Percentiles rank a stretch among this genome's conserved stretches.
Conservation (phyloP, 2,329 filamentous ascomycete genomes). For the Epichloe glyceriae region DNA sequence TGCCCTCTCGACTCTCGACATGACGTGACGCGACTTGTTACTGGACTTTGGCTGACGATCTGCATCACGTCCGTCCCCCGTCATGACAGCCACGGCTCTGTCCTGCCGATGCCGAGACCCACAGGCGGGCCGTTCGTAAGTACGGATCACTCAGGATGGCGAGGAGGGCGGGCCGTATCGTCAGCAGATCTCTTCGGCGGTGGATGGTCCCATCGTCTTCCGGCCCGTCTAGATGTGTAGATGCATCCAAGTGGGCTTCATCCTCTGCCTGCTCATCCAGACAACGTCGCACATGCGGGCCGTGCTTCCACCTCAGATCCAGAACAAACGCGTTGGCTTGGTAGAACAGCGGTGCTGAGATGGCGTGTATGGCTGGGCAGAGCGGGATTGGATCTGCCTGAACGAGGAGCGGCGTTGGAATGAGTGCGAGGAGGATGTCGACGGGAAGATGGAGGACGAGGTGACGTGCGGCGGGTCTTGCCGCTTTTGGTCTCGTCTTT, state of each 20-base stretch:
- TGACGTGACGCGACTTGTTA: too few relatives aligned
- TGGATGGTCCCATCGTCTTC: constrained; percentile 7
- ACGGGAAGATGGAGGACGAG: constrained; percentile 18
- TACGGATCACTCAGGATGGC: constrained; percentile 32
- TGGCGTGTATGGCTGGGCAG: constrained; percentile 19
- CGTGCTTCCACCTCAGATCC: constrained; percentile 16
- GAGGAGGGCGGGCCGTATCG: constrained; percentile 16
- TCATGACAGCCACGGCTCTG: neutral
- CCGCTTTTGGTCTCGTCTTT: too few relatives aligned
- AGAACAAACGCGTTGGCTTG: constrained; percentile 19
- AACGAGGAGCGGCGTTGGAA: constrained; percentile 18
- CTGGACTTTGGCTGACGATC: too few relatives aligned
- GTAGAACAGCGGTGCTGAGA: constrained; percentile 21
- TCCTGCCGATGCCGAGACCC: constrained; percentile 23
- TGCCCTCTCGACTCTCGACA: too few relatives aligned
- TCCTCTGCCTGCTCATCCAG: constrained; percentile 10
- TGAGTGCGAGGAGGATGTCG: constrained; percentile 19
- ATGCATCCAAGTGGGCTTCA: neutral
- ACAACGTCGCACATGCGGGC: constrained; percentile 14
- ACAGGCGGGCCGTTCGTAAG: constrained; percentile 25
- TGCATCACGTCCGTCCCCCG: too few relatives aligned
- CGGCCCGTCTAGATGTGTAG: neutral
- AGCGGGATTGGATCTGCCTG: constrained; percentile 13
- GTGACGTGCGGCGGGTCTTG: too few relatives aligned
- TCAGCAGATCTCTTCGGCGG: constrained; percentile 9